A percentile compares a stretch with the other conserved stretches of the same genome.
These are phyloP conservation scores for Citrus mangshanensis DNA, from an alignment of 345 rosid species.

Conservation along the genomic window DNA sequence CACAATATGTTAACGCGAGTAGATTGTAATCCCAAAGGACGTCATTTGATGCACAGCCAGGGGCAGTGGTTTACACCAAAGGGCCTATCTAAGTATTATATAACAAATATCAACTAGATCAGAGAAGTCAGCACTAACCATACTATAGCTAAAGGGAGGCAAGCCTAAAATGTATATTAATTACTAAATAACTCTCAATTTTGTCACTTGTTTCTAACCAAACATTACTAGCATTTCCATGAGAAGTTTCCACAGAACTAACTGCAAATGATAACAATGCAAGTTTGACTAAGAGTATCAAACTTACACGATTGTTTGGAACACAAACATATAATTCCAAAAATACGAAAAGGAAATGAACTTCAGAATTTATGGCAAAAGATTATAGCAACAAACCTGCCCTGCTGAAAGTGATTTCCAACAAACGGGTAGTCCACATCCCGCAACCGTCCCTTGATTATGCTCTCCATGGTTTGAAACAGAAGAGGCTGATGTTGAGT, in stretches of 20 bases:
- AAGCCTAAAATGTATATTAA: neutral
- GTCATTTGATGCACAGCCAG: neutral
- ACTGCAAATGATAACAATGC: neutral
- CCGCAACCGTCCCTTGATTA: slow-evolving; percentile 79
- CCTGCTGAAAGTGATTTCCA: slow-evolving; percentile 95
- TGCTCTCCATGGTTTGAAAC: slow-evolving; percentile 93
- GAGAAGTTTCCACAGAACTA: neutral
- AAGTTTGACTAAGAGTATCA: neutral
- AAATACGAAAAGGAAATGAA: neutral
- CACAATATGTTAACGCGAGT: too few species aligned
- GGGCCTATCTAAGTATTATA: neutral
- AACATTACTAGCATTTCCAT: slow-evolving; percentile 2
- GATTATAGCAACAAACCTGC: slow-evolving; percentile 53
- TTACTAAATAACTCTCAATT: neutral
- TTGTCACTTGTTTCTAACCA: neutral
- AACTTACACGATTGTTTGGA: neutral
- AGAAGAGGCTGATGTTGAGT: slow-evolving; percentile 98
- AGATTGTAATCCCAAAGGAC: neutral
- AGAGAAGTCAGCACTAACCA: neutral
- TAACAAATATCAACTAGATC: neutral
- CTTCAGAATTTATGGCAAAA: neutral
- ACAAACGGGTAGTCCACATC: slow-evolving; percentile 95
- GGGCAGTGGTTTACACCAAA: neutral
- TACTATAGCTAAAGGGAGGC: neutral
- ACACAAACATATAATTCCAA: neutral